A percentile compares a stretch with the other conserved stretches of the same genome.
Conservation (phyloP, 2,329 filamentous ascomycete genomes). For the Mycocentrospora acerina region DNA sequence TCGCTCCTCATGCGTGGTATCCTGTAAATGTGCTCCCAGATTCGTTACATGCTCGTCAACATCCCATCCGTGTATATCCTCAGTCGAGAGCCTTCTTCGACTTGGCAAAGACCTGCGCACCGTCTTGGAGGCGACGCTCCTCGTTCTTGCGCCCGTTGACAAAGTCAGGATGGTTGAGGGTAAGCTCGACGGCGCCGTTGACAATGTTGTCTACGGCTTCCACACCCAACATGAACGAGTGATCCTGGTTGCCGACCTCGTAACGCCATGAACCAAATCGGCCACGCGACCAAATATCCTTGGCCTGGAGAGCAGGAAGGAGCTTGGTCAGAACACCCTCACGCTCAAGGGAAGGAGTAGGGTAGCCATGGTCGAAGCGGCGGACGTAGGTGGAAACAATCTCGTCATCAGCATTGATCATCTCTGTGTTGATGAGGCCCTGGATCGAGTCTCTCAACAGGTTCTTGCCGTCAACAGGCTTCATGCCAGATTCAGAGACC, state of each 20-base stretch:
- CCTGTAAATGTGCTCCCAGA: conserved; percentile 2
- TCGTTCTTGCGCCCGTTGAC: conserved; percentile 77
- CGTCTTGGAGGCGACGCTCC: conserved; percentile 63
- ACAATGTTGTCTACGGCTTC: conserved; percentile 90
- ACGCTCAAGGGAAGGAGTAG: conserved; percentile 90
- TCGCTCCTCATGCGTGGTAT: conserved; percentile 5
- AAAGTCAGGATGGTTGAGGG: conserved; percentile 95
- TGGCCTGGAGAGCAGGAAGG: conserved; percentile 85
- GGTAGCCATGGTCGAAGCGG: conserved; percentile 97
- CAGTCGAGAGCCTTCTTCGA: too few species aligned
- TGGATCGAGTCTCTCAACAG: conserved; percentile 89
- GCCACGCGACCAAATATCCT: conserved; percentile 92
- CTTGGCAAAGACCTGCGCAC: conserved; percentile 56
- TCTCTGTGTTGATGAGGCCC: conserved; percentile 95
- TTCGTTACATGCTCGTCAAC: too few species aligned
- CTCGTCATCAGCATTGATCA: conserved; percentile 88
- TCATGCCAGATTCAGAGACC: conserved; percentile 92
- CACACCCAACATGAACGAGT: conserved; percentile 96
- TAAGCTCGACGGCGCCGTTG: conserved; percentile 86
- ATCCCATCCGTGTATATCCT: too few species aligned
- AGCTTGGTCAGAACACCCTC: conserved; percentile 92
- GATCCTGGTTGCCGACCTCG: conserved; percentile 95
- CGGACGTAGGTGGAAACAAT: conserved; percentile 98
- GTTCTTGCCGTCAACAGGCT: conserved; percentile 85
- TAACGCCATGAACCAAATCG: conserved; percentile 98